Conservation (phyloP, 2,329 filamentous ascomycete species). For the Colletotrichum plurivorum region DNA sequence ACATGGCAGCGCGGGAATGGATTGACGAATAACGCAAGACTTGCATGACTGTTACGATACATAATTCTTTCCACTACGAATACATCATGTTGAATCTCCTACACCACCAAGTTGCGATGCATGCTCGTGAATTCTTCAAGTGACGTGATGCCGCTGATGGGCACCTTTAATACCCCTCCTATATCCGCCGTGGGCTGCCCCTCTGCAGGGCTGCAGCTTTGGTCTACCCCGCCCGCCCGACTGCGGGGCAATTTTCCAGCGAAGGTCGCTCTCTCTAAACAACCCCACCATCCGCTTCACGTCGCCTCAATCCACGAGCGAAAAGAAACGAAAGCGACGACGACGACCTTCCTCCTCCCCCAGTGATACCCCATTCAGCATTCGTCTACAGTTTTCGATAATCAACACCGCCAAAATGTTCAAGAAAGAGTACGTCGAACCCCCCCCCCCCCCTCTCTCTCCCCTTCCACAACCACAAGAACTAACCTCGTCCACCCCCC, state of each 20-base stretch:
- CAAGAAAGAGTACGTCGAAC: slow-evolving; percentile 84
- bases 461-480: slow-evolving; percentile 15
- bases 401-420: slow-evolving; percentile 75
- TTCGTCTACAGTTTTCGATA: not conserved
- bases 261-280: slow-evolving; percentile 39
- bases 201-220: slow-evolving; percentile 39
- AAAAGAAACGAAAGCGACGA: slow-evolving; percentile 35
- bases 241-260: slow-evolving; percentile 42
- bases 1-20: not conserved
- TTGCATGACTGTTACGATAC: slow-evolving; percentile 4
- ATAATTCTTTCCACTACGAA: too few species aligned
- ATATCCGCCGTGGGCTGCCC: slow-evolving; percentile 12
- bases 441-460: not conserved
- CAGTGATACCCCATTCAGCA: slow-evolving; percentile 15
- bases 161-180: not conserved
- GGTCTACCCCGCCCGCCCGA: slow-evolving; percentile 46
- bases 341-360: slow-evolving; percentile 18
- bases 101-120: too few species aligned
- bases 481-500: slow-evolving; percentile 40
- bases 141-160: slow-evolving; percentile 24
- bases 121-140: not conserved
- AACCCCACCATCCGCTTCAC: slow-evolving; percentile 35
- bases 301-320: slow-evolving; percentile 26
- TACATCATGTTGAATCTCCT: too few species aligned
- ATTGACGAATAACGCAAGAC: not conserved